Base-by-base conservation (phyloP, 176 grass and related monocot species). In the Pontederia crassipes region DNA sequence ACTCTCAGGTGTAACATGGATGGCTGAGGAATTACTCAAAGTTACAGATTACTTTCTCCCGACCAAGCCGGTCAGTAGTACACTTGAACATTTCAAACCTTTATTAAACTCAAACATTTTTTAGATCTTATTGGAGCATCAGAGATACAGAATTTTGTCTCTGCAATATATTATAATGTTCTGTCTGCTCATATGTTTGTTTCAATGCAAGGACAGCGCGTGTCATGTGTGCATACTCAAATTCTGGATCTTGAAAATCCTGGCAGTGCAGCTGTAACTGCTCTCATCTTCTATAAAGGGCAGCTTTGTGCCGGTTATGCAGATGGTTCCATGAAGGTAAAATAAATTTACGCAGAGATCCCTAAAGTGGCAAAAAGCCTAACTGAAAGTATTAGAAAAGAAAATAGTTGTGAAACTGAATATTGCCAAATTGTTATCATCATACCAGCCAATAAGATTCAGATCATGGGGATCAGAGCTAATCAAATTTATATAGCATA, bases 191-290 rank as follows among this genome's bases (percentile, higher is more conserved):
- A 56, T 24, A 75, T 60, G 52, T 67, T 28, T 48, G 61, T 27
- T 45, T 5, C 47, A 8, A 67, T 17, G 62, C 64, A 64, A 63
- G 14, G 87, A 76, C 93, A 98, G 93, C 65, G 81, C 72, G 81
- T 98, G 58, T 92, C 93, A 54, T 98, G 88, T 83, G 84, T 92
- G 53, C 93, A 98, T 79, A 98, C 88, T 76, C 88, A 98, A 81
- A 92, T 89, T 61, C 57, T 92, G 46, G 93, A 98, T 82, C 86
- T 89, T 49, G 87, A 87, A 13, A 81, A 92, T 58, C 67, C 65
- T 61, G 67, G 81, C 26, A 88, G 75, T 56, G 79, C 84, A 18
- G 79, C 84, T 71, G 81, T 75, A 62, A 92, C 84, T 48, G 84
- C 93, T 64, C 87, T 98, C 58, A 82, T 80, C 55, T 98, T 98